Base-by-base conservation (phyloP, 805 yeast species). In the Yarrowia sp. region DNA sequence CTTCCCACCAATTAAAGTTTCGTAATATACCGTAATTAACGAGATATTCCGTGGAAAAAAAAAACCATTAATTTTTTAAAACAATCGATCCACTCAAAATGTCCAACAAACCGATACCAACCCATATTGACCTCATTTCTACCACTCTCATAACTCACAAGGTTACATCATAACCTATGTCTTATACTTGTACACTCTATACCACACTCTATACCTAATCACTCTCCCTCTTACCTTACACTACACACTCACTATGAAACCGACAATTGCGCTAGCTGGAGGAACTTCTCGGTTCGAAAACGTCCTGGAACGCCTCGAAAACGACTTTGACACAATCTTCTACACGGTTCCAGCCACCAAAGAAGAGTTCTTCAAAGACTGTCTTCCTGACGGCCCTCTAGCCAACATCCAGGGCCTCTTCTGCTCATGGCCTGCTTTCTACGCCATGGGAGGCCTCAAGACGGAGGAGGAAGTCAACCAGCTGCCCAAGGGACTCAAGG, bases 361-460 rank as follows among this genome's bases (percentile, higher is more conserved):
- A 9, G 82, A 79, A 17, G 77, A 77, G 58, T 77, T 84, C 36
- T 71, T 78, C 38, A 66, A 71, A 21, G 82, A 80, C 66, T 76
- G 85, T 64, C 58, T 73, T 4, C n/a, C 36, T 1, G 63, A 41
- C 17, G 71, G 74, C 3, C 74, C 75, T 35, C 76, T 76, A 58
- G 70, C 70, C n/a, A 78, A 82, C 67, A 75, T 85, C 40, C 74
- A 76, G 32, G 89, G 83, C 17, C 79, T 85, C 36, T 85, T 84
- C 77, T 80, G 82, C 3, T 82, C 85, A 0, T 83, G 84, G 79
- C 79, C 78, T 36, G 82, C 85, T 7, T 82, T 83, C 66, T 71
- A 28, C 28, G 58, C 64, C 17, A 63, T 70, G 28, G 72, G 72
- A 4, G 74, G 17, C 65, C 62, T 65, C 52, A 41, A 28, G 28